Conservation (phyloP, 176 grass and related monocot species). For the Tuctoria greenei region DNA sequence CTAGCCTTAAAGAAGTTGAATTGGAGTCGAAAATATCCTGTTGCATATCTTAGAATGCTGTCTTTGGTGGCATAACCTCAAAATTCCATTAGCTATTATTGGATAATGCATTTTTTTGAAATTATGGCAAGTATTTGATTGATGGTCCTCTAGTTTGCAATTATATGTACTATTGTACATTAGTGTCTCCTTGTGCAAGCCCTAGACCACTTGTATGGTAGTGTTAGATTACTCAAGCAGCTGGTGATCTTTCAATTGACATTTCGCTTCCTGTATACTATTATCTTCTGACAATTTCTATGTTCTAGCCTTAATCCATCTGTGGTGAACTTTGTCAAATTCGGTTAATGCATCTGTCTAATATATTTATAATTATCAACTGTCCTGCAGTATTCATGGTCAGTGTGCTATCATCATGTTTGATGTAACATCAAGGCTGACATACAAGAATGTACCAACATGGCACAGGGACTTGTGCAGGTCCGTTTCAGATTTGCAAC, state of each 20-base stretch:
- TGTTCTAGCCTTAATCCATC: too few relatives aligned
- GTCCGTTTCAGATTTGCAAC: constrained; percentile 13
- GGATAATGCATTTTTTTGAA: background rate
- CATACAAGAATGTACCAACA: constrained; percentile 73
- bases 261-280: background rate
- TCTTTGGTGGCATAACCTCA: too few relatives aligned
- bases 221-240: background rate
- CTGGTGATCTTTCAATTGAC: background rate
- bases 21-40: too few relatives aligned
- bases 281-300: too few relatives aligned
- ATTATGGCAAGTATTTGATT: background rate
- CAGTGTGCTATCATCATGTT: constrained; percentile 82
- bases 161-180: background rate
- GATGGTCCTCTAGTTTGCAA: background rate
- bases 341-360: background rate
- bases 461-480: constrained; percentile 79
- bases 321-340: background rate
- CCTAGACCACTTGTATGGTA: background rate
- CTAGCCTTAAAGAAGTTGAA: too few relatives aligned
- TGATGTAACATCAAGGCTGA: constrained; percentile 69
- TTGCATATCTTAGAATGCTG: too few relatives aligned
- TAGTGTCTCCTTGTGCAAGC: background rate
- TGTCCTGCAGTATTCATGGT: constrained; percentile 56
- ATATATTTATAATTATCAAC: background rate
- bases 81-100: background rate